Conservation (phyloP, 2,329 filamentous ascomycete genomes). For the Cadophora luteo-olivacea region DNA sequence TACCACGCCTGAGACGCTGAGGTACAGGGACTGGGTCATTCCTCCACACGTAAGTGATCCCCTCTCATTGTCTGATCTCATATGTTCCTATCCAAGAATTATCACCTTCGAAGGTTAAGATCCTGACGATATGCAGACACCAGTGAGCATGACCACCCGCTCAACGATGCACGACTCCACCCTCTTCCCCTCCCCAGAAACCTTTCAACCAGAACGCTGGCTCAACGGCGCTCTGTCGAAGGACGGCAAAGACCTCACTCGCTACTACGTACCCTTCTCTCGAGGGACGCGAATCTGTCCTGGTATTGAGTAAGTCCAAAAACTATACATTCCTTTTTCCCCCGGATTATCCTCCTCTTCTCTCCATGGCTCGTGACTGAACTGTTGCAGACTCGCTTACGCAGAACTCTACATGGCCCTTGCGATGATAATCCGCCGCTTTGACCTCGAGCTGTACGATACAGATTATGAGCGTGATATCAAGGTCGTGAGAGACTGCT, state of each 20-base stretch:
- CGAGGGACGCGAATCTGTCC: conserved; percentile 51
- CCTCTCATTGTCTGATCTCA: background rate
- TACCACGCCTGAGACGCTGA: conserved; percentile 12
- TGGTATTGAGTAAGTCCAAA: conserved; percentile 39
- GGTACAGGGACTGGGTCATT: conserved; percentile 25
- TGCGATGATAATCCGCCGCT: conserved; percentile 23
- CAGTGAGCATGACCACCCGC: conserved; percentile 27
- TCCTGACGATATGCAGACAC: conserved; percentile 15
- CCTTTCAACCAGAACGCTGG: conserved; percentile 25
- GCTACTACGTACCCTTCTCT: conserved; percentile 49
- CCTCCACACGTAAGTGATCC: conserved; percentile 19
- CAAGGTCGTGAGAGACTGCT: conserved; percentile 25
- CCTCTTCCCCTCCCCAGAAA: conserved; percentile 21
- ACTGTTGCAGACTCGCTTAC: conserved; percentile 24
- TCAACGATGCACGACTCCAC: conserved; percentile 19
- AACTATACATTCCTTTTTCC: background rate
- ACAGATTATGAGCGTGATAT: conserved; percentile 25
- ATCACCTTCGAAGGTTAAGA: background rate
- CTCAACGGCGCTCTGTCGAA: conserved; percentile 4
- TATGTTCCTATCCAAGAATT: background rate
- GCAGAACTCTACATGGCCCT: conserved; percentile 29
- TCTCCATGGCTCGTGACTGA: background rate
- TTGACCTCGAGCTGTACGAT: conserved; percentile 27
- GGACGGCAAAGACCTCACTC: conserved; percentile 13
- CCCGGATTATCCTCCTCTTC: background rate